Percentiles rank a stretch among this genome's conserved stretches.
These are phyloP conservation scores for Plasmodium billcollinsi DNA, from an alignment of 169 alveolate species.

Conservation along the genomic window DNA sequence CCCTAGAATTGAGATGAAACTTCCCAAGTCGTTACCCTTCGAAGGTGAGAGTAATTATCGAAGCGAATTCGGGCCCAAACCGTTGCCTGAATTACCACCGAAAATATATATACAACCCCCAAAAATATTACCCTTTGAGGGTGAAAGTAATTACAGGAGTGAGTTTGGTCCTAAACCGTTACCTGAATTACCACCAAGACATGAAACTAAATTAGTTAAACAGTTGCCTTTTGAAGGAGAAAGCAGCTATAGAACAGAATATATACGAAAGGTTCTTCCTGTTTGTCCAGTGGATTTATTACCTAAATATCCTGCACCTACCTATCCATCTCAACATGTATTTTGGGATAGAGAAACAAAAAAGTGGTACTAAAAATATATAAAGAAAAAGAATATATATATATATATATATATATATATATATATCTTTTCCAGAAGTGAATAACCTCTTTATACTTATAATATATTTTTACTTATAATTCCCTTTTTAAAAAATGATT, in stretches of 20 bases:
- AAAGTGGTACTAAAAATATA: conserved; percentile 32
- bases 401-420: no score
- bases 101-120: conserved; percentile 42
- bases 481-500: no score
- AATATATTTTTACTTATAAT: no score
- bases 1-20: conserved; percentile 52
- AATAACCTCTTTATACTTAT: no score
- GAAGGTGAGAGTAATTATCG: conserved; percentile 79
- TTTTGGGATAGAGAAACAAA: conserved; percentile 47
- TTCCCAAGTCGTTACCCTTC: conserved; percentile 77
- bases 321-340: conserved; percentile 70
- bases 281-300: conserved; percentile 63
- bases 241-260: conserved; percentile 78
- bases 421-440: no score
- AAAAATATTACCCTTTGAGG: conserved; percentile 79
- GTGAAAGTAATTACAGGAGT: conserved; percentile 76
- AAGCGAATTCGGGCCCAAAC: conserved; percentile 79
- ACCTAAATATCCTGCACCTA: conserved; percentile 74
- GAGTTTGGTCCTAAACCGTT: conserved; percentile 83
- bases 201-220: conserved; percentile 33
- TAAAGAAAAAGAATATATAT: no score
- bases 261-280: conserved; percentile 79
- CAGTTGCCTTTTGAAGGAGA: conserved; percentile 80
- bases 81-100: conserved; percentile 75
- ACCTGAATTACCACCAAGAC: conserved; percentile 75